Percentiles rank a stretch among this genome's conserved stretches.
Conservation (phyloP, 164 flowering plant species). For the Tinospora cordifolia region DNA sequence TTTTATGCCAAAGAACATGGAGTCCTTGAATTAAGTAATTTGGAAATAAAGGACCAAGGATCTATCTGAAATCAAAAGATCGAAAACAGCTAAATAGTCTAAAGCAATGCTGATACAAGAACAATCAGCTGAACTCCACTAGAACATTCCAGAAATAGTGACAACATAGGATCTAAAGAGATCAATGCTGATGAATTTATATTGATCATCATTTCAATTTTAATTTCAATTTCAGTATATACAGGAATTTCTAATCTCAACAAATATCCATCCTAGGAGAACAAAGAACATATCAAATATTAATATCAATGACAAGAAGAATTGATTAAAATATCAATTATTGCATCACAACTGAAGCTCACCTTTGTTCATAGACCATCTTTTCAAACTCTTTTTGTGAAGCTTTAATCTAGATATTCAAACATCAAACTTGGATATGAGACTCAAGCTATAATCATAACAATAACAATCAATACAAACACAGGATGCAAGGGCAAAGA, state of each 20-base stretch:
- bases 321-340: neutral
- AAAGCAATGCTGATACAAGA: neutral
- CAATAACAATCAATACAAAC: too few relatives aligned
- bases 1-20: neutral
- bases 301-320: neutral
- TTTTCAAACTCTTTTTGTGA: constrained; percentile 67
- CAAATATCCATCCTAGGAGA: neutral
- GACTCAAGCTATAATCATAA: neutral
- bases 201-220: neutral
- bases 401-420: constrained; percentile 56
- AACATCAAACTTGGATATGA: constrained; percentile 3
- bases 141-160: neutral
- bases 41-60: neutral
- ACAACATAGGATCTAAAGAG: neutral
- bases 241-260: neutral
- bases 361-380: constrained; percentile 81
- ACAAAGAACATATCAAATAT: neutral
- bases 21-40: too few relatives aligned
- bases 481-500: too few relatives aligned
- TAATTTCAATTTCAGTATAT: neutral
- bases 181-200: constrained; percentile 4
- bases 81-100: neutral
- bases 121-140: neutral
- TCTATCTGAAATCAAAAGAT: neutral
- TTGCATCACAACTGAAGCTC: constrained; percentile 6